Evolutionary conservation across 805 yeast genomes (phyloP).

Genomic region (Monosporozyma servazzii): DNA sequence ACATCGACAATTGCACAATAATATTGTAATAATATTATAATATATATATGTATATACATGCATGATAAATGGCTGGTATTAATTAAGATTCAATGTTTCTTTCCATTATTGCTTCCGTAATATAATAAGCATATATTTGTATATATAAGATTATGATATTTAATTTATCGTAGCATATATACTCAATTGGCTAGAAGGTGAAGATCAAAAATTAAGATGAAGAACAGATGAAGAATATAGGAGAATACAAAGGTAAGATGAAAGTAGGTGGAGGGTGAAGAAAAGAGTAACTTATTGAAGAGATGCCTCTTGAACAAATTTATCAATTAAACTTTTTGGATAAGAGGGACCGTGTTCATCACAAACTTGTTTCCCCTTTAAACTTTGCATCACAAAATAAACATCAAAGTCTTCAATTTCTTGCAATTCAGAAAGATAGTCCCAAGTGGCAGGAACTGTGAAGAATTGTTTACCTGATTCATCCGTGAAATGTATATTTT

Average conservation of each 20-base stretch:
- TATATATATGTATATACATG: too few species aligned
- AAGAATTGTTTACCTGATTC: slow-evolving; percentile 38
- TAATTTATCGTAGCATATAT: too few species aligned
- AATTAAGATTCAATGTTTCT: too few species aligned
- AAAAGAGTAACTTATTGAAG: not conserved
- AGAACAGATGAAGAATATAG: too few species aligned
- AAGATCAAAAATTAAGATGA: too few species aligned
- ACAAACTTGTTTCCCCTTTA: slow-evolving; percentile 63
- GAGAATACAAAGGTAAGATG: not conserved
- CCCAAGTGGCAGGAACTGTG: slow-evolving; percentile 78
- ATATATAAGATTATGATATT: too few species aligned
- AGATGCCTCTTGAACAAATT: slow-evolving; percentile 2
- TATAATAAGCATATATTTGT: too few species aligned
- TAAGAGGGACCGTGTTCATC: slow-evolving; percentile 57
- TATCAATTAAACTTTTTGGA: slow-evolving; percentile 15
- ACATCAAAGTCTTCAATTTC: slow-evolving; percentile 46
- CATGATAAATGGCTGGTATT: too few species aligned
- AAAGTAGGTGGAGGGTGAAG: not conserved
- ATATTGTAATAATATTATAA: too few species aligned
- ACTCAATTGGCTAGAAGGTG: too few species aligned
- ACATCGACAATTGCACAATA: too few species aligned
- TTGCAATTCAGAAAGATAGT: slow-evolving; percentile 47
- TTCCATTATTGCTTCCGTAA: too few species aligned
- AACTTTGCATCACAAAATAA: slow-evolving; percentile 42
- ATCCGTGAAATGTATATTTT: slow-evolving; percentile 9